Evolutionary conservation across 176 grass and related monocot species (phyloP).

Genomic region (Aechmea fasciata): DNA sequence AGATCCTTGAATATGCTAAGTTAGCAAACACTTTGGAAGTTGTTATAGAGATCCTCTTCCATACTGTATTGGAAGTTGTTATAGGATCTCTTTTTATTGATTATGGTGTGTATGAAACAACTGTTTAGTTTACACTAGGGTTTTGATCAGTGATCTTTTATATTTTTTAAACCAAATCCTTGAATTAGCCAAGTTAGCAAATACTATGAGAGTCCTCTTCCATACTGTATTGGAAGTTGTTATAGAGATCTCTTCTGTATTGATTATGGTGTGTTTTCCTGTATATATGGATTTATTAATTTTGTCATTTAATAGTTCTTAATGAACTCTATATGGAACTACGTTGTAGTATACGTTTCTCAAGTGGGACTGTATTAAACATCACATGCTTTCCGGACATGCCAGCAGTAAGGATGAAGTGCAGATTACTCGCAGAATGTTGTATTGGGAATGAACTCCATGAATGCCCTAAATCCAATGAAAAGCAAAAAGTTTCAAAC

Average conservation of each 20-base stretch:
- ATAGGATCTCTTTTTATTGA: not conserved
- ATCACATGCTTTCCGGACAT: not conserved
- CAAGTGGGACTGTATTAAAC: not conserved
- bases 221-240: too few species aligned
- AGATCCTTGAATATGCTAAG: not conserved
- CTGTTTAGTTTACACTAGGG: too few species aligned
- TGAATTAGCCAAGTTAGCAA: too few species aligned
- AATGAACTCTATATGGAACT: not conserved
- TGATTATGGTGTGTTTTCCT: not conserved
- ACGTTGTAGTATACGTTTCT: not conserved
- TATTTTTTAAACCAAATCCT: too few species aligned
- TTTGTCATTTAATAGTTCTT: not conserved
- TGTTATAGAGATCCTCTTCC: too few species aligned
- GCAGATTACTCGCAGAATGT: constrained; percentile 1
- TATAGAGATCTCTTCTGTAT: not conserved
- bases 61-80: too few species aligned
- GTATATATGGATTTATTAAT: not conserved
- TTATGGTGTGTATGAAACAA: not conserved
- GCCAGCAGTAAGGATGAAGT: constrained; percentile 2
- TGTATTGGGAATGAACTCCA: not conserved
- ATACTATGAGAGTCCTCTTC: too few species aligned
- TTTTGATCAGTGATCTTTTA: too few species aligned
- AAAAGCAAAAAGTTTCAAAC: constrained; percentile 32
- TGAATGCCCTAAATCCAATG: constrained; percentile 26
- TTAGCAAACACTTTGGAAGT: too few species aligned